phyloP scores from a whole-genome alignment of 352 stramenopile genomes.

The Phytophthora brassicae region DNA sequence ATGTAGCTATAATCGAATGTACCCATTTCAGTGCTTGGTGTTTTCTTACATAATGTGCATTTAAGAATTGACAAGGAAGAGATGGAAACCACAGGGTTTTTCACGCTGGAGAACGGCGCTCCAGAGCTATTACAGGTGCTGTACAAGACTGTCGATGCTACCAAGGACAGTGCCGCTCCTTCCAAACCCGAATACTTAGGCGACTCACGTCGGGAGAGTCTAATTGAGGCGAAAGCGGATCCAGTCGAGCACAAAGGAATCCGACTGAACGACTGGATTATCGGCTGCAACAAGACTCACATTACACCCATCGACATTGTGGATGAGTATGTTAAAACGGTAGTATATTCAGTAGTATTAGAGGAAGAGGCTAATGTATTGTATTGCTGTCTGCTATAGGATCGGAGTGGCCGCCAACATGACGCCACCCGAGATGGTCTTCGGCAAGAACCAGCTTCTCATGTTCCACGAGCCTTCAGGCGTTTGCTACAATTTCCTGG shows the following conservation, averaged over 20 bases:
- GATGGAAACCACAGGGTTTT: slow-evolving; percentile 51
- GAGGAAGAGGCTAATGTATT: slow-evolving; percentile 1
- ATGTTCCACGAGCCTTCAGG: slow-evolving; percentile 70
- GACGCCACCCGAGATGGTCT: slow-evolving; percentile 87
- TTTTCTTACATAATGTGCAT: neutral
- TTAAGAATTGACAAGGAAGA: slow-evolving; percentile 8
- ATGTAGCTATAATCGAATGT: slow-evolving; percentile 21
- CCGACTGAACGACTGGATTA: slow-evolving; percentile 57
- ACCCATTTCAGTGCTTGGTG: slow-evolving; percentile 5
- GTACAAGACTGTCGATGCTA: slow-evolving; percentile 25
- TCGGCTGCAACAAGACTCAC: slow-evolving; percentile 82
- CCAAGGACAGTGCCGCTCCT: neutral
- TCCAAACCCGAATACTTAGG: slow-evolving; percentile 38
- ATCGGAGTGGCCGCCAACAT: slow-evolving; percentile 63
- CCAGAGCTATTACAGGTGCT: slow-evolving; percentile 50
- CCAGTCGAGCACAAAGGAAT: slow-evolving; percentile 74
- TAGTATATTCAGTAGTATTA: neutral
- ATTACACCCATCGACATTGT: slow-evolving; percentile 78
- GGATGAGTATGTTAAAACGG: slow-evolving; percentile 47
- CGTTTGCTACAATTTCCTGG: slow-evolving; percentile 77
- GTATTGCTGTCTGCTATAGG: slow-evolving; percentile 19
- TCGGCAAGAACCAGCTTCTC: slow-evolving; percentile 81
- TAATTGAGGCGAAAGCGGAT: slow-evolving; percentile 46
- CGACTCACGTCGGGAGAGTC: slow-evolving; percentile 47
- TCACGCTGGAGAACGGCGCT: slow-evolving; percentile 50